Evolutionary conservation across 1,284 basidiomycete genomes (phyloP).

Genomic region (Cyathus pygmaeus): DNA sequence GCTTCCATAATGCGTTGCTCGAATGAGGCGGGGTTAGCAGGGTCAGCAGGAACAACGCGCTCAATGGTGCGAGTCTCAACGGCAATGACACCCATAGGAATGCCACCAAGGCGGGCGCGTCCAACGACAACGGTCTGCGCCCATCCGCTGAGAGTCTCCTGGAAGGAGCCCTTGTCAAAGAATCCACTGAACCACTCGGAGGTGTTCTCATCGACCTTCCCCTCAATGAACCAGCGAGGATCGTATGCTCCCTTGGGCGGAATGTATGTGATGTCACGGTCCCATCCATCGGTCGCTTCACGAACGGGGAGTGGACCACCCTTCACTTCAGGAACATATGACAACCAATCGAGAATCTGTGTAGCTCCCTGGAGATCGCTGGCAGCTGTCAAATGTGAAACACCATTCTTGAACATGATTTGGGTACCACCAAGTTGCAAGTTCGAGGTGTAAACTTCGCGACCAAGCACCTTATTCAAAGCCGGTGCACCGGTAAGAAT

Average conservation of each 20-base stretch:
- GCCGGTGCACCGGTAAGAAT: conserved; percentile 98
- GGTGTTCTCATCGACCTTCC: conserved; percentile 87
- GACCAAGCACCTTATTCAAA: conserved; percentile 98
- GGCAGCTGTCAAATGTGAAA: conserved; percentile 94
- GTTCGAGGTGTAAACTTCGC: conserved; percentile 99
- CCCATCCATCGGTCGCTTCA: conserved; percentile 83
- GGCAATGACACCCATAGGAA: conserved; percentile 97
- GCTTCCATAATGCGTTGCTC: conserved; percentile 99
- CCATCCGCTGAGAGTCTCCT: conserved; percentile 96
- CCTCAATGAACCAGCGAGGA: conserved; percentile 97
- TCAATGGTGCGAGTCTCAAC: conserved; percentile 98
- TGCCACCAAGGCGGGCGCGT: conserved; percentile 95
- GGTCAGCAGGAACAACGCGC: conserved; percentile 96
- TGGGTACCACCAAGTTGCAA: conserved; percentile 98
- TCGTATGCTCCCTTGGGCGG: conserved; percentile 97
- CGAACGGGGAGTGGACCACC: conserved; percentile 83
- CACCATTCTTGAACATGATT: conserved; percentile 99
- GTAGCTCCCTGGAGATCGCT: conserved; percentile 96
- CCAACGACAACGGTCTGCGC: conserved; percentile 98
- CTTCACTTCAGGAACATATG: conserved; percentile 89
- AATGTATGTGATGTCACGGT: conserved; percentile 90
- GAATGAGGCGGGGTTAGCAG: conserved; percentile 97
- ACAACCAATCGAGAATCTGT: conserved; percentile 94
- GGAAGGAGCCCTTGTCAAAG: conserved; percentile 97
- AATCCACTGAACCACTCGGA: conserved; percentile 88